Base-by-base conservation (phyloP, 768 basidiomycete species). In the Clitopilus hobsonii region DNA sequence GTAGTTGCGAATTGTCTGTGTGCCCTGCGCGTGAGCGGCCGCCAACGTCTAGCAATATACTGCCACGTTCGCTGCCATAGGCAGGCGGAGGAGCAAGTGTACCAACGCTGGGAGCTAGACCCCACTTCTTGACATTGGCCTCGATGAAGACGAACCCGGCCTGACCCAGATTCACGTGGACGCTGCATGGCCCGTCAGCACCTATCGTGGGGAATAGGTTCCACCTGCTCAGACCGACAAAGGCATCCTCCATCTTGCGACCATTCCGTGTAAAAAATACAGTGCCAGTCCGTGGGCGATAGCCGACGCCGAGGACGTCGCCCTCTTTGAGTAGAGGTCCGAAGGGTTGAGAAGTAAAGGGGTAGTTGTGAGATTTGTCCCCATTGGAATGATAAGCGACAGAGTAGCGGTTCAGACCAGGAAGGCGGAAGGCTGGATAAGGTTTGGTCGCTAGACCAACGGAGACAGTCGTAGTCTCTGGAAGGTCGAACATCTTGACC, bases 81-180 rank as follows among this genome's bases (percentile, higher is more conserved):
- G 97, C 95, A 5, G 97, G 97, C 25, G 97, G 97, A 14, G 97
- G 97, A 1, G 96, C 96, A 8, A 98, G 80, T 0, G 97, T 98
- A 48, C 97, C 97, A 13, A 95, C 88, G 67, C 94, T 97, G 6
- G 97, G 97, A 28, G 97, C 97, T 27, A 98, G 72, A 16, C 97
- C 97, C 97, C 97, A 99, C 69, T 98, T 98, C 81, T 99, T 99
- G 58, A 99, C 97, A 66, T 99, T 98, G 28, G 97, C 97, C 73
- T 99, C 97, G 64, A 99, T 98, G 63, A 97, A 98, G 32, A 98
- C 97, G 67, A 99, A 99, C 4, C 97, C 97, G 4, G 92, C 88
- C 71, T 98, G 97, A 6, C 97, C 97, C 13, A 99, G 82, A 68
- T 99, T 99, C 65, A 98, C 91, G 63, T 99, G 97, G 6, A 99